These are phyloP conservation scores for Pseudogymnoascus destructans DNA, from an alignment of 2,329 filamentous ascomycete genomes.

Conservation along the genomic window DNA sequence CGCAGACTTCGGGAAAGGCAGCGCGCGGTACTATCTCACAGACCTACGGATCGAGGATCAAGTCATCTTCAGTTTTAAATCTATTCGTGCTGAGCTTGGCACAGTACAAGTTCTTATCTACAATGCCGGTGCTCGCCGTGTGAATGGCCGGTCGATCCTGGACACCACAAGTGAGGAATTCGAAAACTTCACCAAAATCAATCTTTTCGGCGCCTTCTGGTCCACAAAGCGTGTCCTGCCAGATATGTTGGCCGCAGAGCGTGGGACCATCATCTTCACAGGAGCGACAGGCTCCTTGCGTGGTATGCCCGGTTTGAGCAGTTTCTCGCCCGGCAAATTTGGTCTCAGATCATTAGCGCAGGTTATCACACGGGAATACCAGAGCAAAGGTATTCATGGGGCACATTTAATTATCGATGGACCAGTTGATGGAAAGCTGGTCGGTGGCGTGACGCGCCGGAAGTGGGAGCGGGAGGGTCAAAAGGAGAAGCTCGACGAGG, in stretches of 20 bases:
- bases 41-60: slow-evolving; percentile 15
- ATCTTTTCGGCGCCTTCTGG: slow-evolving; percentile 19
- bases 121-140: slow-evolving; percentile 17
- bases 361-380: slow-evolving; percentile 66
- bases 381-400: slow-evolving; percentile 68
- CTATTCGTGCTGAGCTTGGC: slow-evolving; percentile 13
- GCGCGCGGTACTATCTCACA: slow-evolving; percentile 16
- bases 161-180: slow-evolving; percentile 17
- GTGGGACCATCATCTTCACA: slow-evolving; percentile 52
- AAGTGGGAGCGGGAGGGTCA: slow-evolving; percentile 31
- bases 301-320: slow-evolving; percentile 52
- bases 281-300: slow-evolving; percentile 70
- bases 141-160: slow-evolving; percentile 16
- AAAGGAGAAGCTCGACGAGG: slow-evolving; percentile 14
- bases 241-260: slow-evolving; percentile 15
- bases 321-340: slow-evolving; percentile 68
- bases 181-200: slow-evolving; percentile 17
- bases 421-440: slow-evolving; percentile 35
- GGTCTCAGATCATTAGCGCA: slow-evolving; percentile 60
- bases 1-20: slow-evolving; percentile 11
- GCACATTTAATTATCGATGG: slow-evolving; percentile 71
- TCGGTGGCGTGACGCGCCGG: slow-evolving; percentile 33
- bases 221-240: slow-evolving; percentile 15
- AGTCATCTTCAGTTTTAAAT: slow-evolving; percentile 18
- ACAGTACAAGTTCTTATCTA: slow-evolving; percentile 16